These are phyloP conservation scores for Lipomyces lipofer DNA, from an alignment of 805 yeast species.

Conservation along the genomic window DNA sequence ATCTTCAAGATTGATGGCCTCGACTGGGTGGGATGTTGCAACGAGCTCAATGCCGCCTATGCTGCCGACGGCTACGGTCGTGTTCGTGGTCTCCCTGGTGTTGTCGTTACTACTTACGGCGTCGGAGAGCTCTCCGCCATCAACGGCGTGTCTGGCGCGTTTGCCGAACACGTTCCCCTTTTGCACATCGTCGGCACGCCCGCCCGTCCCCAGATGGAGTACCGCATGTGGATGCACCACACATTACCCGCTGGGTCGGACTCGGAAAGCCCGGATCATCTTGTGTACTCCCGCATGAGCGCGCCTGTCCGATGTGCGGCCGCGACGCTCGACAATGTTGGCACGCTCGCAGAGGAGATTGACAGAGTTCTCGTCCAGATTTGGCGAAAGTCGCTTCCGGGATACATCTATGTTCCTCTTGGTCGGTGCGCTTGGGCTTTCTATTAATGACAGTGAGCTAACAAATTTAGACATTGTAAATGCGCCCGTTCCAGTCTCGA, in stretches of 20 bases:
- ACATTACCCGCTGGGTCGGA: slow-evolving; percentile 39
- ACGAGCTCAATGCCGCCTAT: slow-evolving; percentile 86
- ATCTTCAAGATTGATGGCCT: slow-evolving; percentile 45
- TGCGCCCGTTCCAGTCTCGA: slow-evolving; percentile 35
- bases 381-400: slow-evolving; percentile 67
- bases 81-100: slow-evolving; percentile 62
- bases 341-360: slow-evolving; percentile 57
- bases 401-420: slow-evolving; percentile 74
- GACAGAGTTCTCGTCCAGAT: slow-evolving; percentile 65
- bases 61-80: slow-evolving; percentile 89
- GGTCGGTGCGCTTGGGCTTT: slow-evolving; percentile 49
- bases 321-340: slow-evolving; percentile 50
- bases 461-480: slow-evolving; percentile 21
- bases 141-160: slow-evolving; percentile 73
- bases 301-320: slow-evolving; percentile 56
- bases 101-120: slow-evolving; percentile 73
- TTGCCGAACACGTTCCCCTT: slow-evolving; percentile 76
- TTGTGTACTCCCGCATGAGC: slow-evolving; percentile 64
- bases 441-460: not conserved
- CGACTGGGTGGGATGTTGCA: slow-evolving; percentile 80
- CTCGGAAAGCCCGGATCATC: slow-evolving; percentile 58
- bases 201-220: slow-evolving; percentile 43
- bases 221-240: slow-evolving; percentile 43
- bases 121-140: slow-evolving; percentile 87
- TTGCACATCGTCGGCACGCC: slow-evolving; percentile 86